phyloP scores from a whole-genome alignment of 768 basidiomycete genomes.

The Phallus indusiatus region DNA sequence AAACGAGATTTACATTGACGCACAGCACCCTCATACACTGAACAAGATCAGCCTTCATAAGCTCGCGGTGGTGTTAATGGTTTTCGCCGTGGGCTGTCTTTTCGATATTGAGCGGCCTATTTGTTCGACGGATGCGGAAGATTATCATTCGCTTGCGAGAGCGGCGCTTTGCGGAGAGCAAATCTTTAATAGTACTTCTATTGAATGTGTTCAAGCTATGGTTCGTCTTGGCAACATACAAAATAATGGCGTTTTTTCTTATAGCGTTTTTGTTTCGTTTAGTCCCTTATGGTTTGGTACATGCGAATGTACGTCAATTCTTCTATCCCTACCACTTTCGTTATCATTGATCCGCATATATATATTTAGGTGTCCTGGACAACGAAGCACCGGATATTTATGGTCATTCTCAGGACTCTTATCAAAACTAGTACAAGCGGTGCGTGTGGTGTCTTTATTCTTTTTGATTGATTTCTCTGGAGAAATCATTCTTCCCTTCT shows the following conservation, averaged over 20 bases:
- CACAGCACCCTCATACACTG: not conserved
- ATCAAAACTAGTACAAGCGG: constrained; percentile 9
- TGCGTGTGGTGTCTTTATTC: too few relatives aligned
- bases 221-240: too few relatives aligned
- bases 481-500: not conserved
- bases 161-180: constrained; percentile 8
- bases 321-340: not conserved
- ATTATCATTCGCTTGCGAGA: constrained; percentile 5
- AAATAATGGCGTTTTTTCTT: not conserved
- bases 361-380: constrained; percentile 1
- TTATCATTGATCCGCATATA: not conserved
- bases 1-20: not conserved
- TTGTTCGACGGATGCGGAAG: constrained; percentile 4
- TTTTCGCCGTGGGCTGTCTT: not conserved
- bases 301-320: constrained; percentile 1
- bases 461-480: not conserved
- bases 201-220: constrained; percentile 10
- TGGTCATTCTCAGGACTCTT: constrained; percentile 8
- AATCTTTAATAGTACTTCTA: constrained; percentile 7
- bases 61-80: constrained; percentile 5
- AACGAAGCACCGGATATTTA: constrained; percentile 5
- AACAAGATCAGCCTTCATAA: not conserved
- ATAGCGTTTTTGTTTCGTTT: not conserved
- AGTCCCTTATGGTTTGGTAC: constrained; percentile 10
- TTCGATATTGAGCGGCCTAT: constrained; percentile 4